Base-by-base conservation (phyloP, 2,329 filamentous ascomycete species). In the Dryadomyces sulphureus region DNA sequence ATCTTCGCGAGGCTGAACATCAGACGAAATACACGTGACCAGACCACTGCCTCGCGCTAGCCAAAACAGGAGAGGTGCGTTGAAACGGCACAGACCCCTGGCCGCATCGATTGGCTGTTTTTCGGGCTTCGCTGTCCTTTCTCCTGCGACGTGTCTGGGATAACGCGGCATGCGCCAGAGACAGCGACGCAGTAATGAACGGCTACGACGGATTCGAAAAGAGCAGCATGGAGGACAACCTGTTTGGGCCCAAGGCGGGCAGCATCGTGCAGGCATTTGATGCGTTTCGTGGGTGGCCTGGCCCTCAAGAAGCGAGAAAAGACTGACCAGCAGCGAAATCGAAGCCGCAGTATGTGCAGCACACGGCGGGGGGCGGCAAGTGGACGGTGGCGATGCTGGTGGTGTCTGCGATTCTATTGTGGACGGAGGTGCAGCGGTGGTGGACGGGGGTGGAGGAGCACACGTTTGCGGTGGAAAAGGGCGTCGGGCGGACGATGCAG, bases 391-490 rank as follows among this genome's bases (percentile, higher is more conserved):
- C 80, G 44, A 84, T 98, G 66, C 67, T 83, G 49, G 52, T 84
- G 43, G 69, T 93, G 52, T 92, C 86, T 52, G 60, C 79, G 51
- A 60, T 87, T 51, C 83, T 98, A 49, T 70, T 85, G 54, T 78
- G 82, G 67, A 77, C 79, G 43, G 92, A 98, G 64, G 68, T 92
- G 30, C 62, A 68, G 51, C 79, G 81, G 46, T 96, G 90, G 88
- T 92, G 85, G 75, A 70, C 72, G 48, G 92, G 92, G 55, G 68
- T 75, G 45, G 92, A 94, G 58, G 79, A 78, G 47, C 90, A 96
- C 62, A 85, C 84, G 50, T 98, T 96, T 64, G 81, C 81, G 49
- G 90, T 98, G 47, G 92, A 96, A 63, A 92, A 93, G 65, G 86
- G 86, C 54, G 74, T 98, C 35, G 82, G 84, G 3, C 87, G 87